Conservation (phyloP, 345 rosid species). For the Syzygium jambos region DNA sequence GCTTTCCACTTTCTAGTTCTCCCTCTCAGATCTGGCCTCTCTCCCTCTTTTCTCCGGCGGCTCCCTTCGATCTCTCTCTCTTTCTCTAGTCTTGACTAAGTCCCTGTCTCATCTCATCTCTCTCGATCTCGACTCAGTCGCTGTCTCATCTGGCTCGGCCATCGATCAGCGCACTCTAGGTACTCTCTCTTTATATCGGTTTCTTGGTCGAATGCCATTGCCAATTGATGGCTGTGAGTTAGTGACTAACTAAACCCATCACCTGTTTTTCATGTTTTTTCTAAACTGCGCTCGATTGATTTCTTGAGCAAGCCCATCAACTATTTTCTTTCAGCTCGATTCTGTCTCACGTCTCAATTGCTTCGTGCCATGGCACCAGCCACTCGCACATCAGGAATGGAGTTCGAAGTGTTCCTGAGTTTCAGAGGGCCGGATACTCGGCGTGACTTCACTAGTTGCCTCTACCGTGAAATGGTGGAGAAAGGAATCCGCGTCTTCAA, state of each 20-base stretch:
- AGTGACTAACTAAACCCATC: no score
- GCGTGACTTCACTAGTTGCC: background rate
- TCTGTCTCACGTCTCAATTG: background rate
- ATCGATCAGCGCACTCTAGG: background rate
- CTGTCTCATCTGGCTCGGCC: background rate
- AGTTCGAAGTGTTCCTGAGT: background rate
- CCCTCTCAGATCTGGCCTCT: background rate
- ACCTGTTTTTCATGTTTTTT: no score
- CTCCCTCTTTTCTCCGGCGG: background rate
- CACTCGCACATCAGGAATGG: background rate
- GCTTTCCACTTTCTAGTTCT: background rate
- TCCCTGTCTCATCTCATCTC: background rate
- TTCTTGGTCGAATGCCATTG: no score
- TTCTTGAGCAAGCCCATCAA: background rate
- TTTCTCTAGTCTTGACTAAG: background rate
- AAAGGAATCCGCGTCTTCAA: background rate
- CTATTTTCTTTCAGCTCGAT: background rate
- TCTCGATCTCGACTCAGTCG: background rate
- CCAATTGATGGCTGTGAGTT: no score
- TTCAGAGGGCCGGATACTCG: background rate
- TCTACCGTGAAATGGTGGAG: background rate
- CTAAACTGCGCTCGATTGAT: background rate
- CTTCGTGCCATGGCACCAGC: accelerated
- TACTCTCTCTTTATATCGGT: background rate
- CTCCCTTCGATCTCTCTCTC: no score